phyloP scores from a whole-genome alignment of 768 basidiomycete genomes.

The Strobilomyces confusus region DNA sequence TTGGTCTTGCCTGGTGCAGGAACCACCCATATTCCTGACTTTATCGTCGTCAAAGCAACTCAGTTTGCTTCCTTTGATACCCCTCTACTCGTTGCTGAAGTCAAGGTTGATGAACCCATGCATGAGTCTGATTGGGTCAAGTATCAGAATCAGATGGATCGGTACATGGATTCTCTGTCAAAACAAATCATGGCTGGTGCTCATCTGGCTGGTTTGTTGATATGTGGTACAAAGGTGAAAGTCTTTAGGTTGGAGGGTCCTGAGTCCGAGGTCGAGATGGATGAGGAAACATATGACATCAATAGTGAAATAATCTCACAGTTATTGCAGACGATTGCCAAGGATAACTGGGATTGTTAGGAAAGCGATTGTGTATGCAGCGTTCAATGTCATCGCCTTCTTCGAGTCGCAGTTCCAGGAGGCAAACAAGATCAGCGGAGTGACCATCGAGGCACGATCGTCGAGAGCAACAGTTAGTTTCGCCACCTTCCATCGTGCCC shows the following conservation, averaged over 20 bases:
- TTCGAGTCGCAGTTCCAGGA: too few species aligned
- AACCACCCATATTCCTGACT: background rate
- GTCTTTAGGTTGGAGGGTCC: background rate
- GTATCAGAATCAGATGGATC: background rate
- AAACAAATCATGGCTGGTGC: background rate
- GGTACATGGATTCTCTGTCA: background rate
- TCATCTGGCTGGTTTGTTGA: background rate
- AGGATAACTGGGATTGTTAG: background rate
- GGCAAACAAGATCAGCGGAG: too few species aligned
- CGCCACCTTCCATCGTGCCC: too few species aligned
- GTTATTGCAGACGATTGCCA: background rate
- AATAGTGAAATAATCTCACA: background rate
- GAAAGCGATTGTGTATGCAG: too few species aligned
- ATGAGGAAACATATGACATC: background rate
- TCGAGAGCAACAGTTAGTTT: too few species aligned
- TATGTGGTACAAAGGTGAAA: background rate
- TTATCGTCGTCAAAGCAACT: background rate
- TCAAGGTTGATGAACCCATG: background rate
- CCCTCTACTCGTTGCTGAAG: background rate
- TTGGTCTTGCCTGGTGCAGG: background rate
- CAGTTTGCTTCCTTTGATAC: background rate
- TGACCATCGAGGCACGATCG: too few species aligned
- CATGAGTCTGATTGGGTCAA: fast-evolving
- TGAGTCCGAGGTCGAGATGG: background rate
- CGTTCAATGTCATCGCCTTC: too few species aligned